Conservation (phyloP, 1,139 yeast species). For the Pichia sp. region DNA sequence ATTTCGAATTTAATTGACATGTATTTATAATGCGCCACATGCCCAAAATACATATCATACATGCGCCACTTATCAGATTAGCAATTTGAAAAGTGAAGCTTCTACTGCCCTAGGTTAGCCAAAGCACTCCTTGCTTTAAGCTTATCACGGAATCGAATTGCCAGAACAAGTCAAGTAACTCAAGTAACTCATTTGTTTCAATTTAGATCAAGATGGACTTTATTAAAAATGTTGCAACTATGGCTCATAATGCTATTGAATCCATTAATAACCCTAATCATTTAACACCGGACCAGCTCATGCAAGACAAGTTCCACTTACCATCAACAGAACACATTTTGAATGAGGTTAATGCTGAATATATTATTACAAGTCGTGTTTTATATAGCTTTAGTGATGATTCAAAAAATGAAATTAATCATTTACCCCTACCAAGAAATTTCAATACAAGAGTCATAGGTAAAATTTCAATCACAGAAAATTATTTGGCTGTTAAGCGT, state of each 20-base stretch:
- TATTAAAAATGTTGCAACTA: conserved; percentile 35
- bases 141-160: not conserved
- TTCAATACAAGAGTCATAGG: conserved; percentile 40
- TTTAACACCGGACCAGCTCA: conserved; percentile 59
- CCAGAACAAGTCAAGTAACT: not conserved
- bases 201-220: conserved; percentile 31
- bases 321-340: conserved; percentile 66
- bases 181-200: not conserved
- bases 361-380: conserved; percentile 12
- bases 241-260: conserved; percentile 29
- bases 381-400: conserved; percentile 12
- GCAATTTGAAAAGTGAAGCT: not conserved
- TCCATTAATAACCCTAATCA: conserved; percentile 28
- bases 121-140: not conserved
- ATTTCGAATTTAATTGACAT: no score
- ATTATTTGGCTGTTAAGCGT: conserved; percentile 69
- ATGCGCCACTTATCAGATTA: not conserved
- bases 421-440: conserved; percentile 25
- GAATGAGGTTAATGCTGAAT: conserved; percentile 50
- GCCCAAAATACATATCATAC: not conserved
- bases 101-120: not conserved
- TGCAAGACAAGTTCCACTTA: conserved; percentile 57
- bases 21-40: not conserved
- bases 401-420: conserved; percentile 3
- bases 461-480: conserved; percentile 60